Evolutionary conservation across 2,329 filamentous ascomycete species (phyloP).

Genomic region (Aspergillus nomiae): DNA sequence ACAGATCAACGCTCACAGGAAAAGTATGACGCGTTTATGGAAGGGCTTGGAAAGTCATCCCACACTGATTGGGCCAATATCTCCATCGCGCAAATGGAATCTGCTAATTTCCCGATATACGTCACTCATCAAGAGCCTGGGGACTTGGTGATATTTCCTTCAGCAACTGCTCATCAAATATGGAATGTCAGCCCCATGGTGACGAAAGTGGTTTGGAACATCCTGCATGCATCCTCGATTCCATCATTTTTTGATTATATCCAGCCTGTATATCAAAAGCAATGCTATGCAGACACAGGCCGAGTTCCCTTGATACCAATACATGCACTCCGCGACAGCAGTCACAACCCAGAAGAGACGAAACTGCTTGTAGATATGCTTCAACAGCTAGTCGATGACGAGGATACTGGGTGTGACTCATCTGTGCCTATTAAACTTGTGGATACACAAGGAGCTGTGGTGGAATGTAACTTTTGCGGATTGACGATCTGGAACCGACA

Average conservation of each 20-base stretch:
- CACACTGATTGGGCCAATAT: constrained; percentile 40
- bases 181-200: constrained; percentile 38
- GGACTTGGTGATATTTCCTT: constrained; percentile 39
- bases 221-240: constrained; percentile 37
- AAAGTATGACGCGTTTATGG: constrained; percentile 38
- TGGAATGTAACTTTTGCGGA: constrained; percentile 41
- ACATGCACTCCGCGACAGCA: constrained; percentile 20
- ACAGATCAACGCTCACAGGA: constrained; percentile 36
- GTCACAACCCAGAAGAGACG: constrained; percentile 22
- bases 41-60: constrained; percentile 33
- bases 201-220: constrained; percentile 42
- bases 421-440: constrained; percentile 28
- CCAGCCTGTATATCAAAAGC: constrained; percentile 37
- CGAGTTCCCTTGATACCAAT: constrained; percentile 32
- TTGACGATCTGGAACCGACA: constrained; percentile 43
- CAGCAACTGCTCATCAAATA: constrained; percentile 40
- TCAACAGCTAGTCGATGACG: constrained; percentile 34
- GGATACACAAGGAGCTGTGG: constrained; percentile 32
- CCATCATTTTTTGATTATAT: constrained; percentile 37
- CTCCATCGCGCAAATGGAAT: constrained; percentile 28
- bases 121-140: constrained; percentile 35
- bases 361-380: constrained; percentile 32
- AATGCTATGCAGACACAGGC: constrained; percentile 37
- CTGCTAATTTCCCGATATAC: constrained; percentile 40
- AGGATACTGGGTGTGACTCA: constrained; percentile 27